Base-by-base conservation (phyloP, 2,329 filamentous ascomycete genomes). In the Coniella lustricola region DNA sequence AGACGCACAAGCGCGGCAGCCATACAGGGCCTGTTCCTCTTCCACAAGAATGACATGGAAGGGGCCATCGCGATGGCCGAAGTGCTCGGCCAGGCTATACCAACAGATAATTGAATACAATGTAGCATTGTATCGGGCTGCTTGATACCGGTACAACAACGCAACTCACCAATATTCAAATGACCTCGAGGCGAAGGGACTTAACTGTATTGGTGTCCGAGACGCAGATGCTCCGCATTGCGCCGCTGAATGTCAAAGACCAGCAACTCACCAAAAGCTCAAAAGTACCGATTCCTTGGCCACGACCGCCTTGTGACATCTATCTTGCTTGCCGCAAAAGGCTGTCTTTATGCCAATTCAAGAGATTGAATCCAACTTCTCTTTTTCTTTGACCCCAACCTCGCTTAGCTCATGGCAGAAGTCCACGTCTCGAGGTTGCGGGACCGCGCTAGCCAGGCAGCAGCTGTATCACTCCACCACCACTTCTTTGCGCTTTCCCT, bases 1-100 rank as follows among this genome's bases (percentile, higher is more conserved):
- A 71, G 72, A 40, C 71, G 70, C 50, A 87, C 89, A 14, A 97
- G 90, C 63, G 90, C 91, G 4, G 93, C 93, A 22, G 89, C 90
- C 18, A 81, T 98, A 25, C 93, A 98, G 67, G 93, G 93, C 0
- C 68, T 98, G 38, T 98, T 98, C 66, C 66, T 97, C 64, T 95
- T 94, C 65, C 94, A 97, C 68, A 98, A 98, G 70, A 86, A 84
- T 55, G 79, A 95, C 58, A 86, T 90, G 73, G 76, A 90, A 56
- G 90, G 91, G 2, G 91, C 91, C 13, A 90, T 97, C 55, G 70
- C 72, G 14, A 90, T 87, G 84, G 85, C 84, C 1, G 82, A 87
- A 53, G 79, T 76, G 2, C 67, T 88, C 50, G 51, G 51, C 10
- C 43, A 53, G 25, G 48, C 51, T 4, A 38, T 39, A 32, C 48